Evolutionary conservation across 441 rosid species (phyloP).

Genomic region (Aquilaria agallochum): DNA sequence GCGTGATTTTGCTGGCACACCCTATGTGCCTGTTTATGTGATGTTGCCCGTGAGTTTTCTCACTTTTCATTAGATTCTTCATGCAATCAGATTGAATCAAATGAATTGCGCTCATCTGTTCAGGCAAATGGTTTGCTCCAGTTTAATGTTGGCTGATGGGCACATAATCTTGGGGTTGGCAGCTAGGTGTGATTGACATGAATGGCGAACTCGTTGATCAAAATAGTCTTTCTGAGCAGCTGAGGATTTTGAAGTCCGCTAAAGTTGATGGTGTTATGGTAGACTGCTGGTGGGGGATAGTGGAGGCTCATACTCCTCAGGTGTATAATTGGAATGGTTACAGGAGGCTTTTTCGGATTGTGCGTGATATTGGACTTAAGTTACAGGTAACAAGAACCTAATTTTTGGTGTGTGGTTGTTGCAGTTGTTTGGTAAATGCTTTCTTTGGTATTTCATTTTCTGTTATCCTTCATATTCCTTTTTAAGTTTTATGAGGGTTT

Average conservation of each 20-base stretch:
- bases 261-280: conserved; percentile 66
- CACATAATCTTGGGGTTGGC: conserved; percentile 20
- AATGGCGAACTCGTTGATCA: conserved; percentile 50
- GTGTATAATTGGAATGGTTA: conserved; percentile 68
- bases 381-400: conserved; percentile 36
- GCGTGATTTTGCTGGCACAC: conserved; percentile 62
- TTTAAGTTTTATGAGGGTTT: too few relatives aligned
- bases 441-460: neutral
- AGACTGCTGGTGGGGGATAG: conserved; percentile 84
- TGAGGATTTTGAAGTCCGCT: conserved; percentile 45
- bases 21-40: conserved; percentile 63
- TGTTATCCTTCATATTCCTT: too few relatives aligned
- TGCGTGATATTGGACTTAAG: conserved; percentile 53
- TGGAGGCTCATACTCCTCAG: conserved; percentile 64
- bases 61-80: neutral
- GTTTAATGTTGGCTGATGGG: neutral
- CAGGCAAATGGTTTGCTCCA: neutral
- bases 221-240: conserved; percentile 41
- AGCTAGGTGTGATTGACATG: conserved; percentile 55
- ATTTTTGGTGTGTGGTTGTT: conserved; percentile 1
- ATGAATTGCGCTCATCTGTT: too few relatives aligned
- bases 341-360: conserved; percentile 59
- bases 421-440: too few relatives aligned
- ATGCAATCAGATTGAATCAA: too few relatives aligned
- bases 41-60: conserved; percentile 56